Base-by-base conservation (phyloP, 805 yeast genomes). In the Pichia exigua region DNA sequence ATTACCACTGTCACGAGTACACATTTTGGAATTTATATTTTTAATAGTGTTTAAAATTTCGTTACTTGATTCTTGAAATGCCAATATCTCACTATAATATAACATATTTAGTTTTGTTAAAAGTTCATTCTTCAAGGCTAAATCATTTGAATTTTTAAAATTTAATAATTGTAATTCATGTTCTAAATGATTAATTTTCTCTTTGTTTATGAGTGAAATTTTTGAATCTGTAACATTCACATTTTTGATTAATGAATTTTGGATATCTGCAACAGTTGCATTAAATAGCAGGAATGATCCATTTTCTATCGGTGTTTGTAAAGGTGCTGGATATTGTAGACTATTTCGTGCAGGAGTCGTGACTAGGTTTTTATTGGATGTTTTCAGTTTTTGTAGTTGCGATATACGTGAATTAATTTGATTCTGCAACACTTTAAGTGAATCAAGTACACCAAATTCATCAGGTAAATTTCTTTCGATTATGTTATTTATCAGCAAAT, bases 141-240 rank as follows among this genome's bases (percentile, higher is more conserved):
- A 59, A 20, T 69, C 70, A 41, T 46, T 57, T 46, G 40, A 59
- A 44, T 63, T 65, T 39, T 61, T 60, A 46, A 67, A 61, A 47
- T 62, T 63, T 15, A 67, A 51, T 24, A 65, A 39, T 46, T 65
- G 69, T 15, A 67, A 49, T 17, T 62, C 56, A 45, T 67, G 70
- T 42, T 67, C 69, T 13, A 65, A 42, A 18, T 61, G 59, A 39
- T 56, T 57, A 24, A 67, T 63, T 43, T 55, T 52, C 9, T 60
- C 59, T 17, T 61, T 61, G 10, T 63, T 65, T 13, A 65, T 59
- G 18, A 62, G 57, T 17, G 56, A 58, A 7, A 64, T 32, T 44
- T 62, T 64, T 4, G 39, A 17, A 20, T 50, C 27, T 21, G 47
- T 28, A 10, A 62, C 52, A 42, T 61, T 63, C 22, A 67, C 49